Conservation (phyloP, 2,329 filamentous ascomycete species). For the Penicillium sp. region DNA sequence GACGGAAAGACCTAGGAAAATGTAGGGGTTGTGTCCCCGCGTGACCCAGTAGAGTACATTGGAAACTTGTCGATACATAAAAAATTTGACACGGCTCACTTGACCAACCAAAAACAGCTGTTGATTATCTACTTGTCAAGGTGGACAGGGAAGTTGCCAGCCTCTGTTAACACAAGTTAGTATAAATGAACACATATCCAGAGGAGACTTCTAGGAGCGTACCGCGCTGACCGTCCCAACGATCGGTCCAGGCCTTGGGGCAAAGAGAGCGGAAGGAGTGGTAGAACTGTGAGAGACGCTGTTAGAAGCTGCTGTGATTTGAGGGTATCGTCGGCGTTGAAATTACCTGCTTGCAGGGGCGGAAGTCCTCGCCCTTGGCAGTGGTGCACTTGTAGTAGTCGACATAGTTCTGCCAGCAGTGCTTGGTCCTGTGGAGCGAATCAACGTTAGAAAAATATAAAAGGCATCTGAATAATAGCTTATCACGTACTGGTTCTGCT, state of each 20-base stretch:
- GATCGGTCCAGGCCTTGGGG: conserved; percentile 87
- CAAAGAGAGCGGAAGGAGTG: conserved; percentile 96
- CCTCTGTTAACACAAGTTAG: conserved; percentile 40
- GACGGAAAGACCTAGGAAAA: conserved; percentile 18
- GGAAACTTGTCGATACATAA: conserved; percentile 34
- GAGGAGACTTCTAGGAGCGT: conserved; percentile 40
- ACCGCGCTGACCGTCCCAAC: conserved; percentile 98
- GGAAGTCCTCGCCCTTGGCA: conserved; percentile 98
- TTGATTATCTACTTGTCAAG: conserved; percentile 45
- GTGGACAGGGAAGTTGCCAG: conserved; percentile 55
- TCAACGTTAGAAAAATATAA: conserved; percentile 11
- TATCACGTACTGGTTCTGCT: conserved; percentile 67
- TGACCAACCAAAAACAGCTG: conserved; percentile 22
- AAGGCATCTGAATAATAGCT: background rate
- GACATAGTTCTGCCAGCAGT: conserved; percentile 99
- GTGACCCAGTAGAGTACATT: conserved; percentile 41
- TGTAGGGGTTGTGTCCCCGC: conserved; percentile 30
- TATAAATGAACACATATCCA: background rate
- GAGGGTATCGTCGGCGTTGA: background rate
- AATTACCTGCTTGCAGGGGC: conserved; percentile 88
- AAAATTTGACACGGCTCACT: conserved; percentile 28
- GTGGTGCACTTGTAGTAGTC: conserved; percentile 99
- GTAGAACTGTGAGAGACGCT: conserved; percentile 67
- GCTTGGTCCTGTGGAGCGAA: conserved; percentile 65
- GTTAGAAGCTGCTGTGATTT: conserved; percentile 4